Conservation (phyloP, 2,329 filamentous ascomycete species). For the Colletotrichum sp. region DNA sequence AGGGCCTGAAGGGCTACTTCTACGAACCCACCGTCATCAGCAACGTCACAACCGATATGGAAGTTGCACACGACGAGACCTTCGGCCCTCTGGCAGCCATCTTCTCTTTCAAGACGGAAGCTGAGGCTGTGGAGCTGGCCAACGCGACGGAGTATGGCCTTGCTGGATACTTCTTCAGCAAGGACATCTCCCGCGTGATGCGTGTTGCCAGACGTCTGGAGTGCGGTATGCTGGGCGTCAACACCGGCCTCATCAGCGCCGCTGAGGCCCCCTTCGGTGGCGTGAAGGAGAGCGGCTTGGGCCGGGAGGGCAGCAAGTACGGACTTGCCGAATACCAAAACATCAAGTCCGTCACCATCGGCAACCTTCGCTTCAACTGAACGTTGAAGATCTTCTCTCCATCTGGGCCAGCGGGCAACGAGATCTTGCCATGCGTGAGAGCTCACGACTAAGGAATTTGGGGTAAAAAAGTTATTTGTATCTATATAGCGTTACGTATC, state of each 20-base stretch:
- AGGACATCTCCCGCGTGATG: slow-evolving; percentile 44
- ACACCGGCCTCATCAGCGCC: slow-evolving; percentile 37
- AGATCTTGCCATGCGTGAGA: neutral
- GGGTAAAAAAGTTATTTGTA: neutral
- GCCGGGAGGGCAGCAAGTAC: slow-evolving; percentile 37
- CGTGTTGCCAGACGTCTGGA: slow-evolving; percentile 55
- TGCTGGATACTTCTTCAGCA: slow-evolving; percentile 73
- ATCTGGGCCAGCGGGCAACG: neutral
- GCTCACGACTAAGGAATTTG: neutral
- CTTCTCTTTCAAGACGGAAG: slow-evolving; percentile 72
- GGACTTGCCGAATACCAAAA: slow-evolving; percentile 32
- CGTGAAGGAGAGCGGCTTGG: slow-evolving; percentile 39
- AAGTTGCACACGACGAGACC: slow-evolving; percentile 70
- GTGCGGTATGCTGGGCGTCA: slow-evolving; percentile 40
- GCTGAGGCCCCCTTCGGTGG: slow-evolving; percentile 38
- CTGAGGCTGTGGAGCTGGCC: slow-evolving; percentile 70
- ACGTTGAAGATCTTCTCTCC: neutral
- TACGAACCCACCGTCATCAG: slow-evolving; percentile 73
- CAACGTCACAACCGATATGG: slow-evolving; percentile 70
- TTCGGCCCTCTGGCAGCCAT: slow-evolving; percentile 75
- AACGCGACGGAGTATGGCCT: slow-evolving; percentile 72
- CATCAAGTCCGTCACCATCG: slow-evolving; percentile 24
- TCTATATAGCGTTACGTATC: neutral
- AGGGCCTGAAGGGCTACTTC: slow-evolving; percentile 70
- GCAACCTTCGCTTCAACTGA: neutral